A percentile compares a stretch with the other conserved stretches of the same genome.
phyloP scores from a whole-genome alignment of 202 grass and related monocot species.

The Zizania palustris region DNA sequence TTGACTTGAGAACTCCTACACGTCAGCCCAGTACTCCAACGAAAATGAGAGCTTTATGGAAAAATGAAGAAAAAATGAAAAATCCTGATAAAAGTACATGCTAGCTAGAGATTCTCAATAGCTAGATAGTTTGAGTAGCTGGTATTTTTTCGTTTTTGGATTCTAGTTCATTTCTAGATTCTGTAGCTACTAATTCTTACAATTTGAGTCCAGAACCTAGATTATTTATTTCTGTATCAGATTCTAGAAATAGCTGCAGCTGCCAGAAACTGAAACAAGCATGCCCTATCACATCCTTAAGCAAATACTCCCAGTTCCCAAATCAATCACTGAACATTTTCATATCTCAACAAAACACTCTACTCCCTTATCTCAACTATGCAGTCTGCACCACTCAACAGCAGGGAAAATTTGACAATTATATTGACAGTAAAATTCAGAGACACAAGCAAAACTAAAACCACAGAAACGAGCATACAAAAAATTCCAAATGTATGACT shows the following conservation, averaged over 20 bases:
- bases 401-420: background rate
- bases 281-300: background rate
- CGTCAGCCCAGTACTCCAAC: constrained; percentile 18
- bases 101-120: too few species aligned
- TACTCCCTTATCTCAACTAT: background rate
- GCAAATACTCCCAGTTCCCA: constrained; percentile 1
- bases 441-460: background rate
- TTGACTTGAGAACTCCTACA: constrained; percentile 91
- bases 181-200: too few species aligned
- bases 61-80: constrained; percentile 2
- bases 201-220: too few species aligned
- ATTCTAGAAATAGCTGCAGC: too few species aligned
- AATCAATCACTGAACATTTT: constrained; percentile 15
- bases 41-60: constrained; percentile 29
- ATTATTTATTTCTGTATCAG: too few species aligned
- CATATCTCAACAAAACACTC: background rate
- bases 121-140: too few species aligned
- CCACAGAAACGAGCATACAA: background rate
- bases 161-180: too few species aligned
- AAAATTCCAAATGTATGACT: too few species aligned
- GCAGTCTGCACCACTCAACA: background rate
- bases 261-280: too few species aligned
- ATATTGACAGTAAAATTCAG: background rate
- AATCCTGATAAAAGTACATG: background rate
- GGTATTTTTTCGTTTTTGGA: too few species aligned